Conservation (phyloP, 2,329 filamentous ascomycete genomes). For the Scorias spongiosa region DNA sequence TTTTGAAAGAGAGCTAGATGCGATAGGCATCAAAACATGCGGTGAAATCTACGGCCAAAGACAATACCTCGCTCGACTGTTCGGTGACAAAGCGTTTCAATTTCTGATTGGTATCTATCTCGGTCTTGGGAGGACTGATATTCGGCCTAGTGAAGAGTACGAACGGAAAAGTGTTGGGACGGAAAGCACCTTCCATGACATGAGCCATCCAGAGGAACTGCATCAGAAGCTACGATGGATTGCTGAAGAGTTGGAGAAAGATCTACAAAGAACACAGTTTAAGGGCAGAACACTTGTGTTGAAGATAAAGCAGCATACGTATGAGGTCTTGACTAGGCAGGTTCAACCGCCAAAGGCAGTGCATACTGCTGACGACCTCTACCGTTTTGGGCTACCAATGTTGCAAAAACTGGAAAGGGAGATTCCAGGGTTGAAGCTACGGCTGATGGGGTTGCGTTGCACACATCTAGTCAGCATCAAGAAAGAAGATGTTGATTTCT, state of each 20-base stretch:
- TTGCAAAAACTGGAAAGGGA: constrained; percentile 72
- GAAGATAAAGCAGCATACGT: constrained; percentile 89
- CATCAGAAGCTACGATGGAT: constrained; percentile 64
- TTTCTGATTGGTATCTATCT: constrained; percentile 76
- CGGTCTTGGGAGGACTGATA: constrained; percentile 68
- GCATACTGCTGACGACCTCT: constrained; percentile 63
- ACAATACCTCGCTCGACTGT: constrained; percentile 58
- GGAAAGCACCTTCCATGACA: constrained; percentile 77
- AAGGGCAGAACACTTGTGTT: constrained; percentile 84
- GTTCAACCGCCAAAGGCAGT: constrained; percentile 59
- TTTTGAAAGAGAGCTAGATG: constrained; percentile 76
- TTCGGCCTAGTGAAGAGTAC: constrained; percentile 77
- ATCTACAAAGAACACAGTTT: constrained; percentile 62
- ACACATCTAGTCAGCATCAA: constrained; percentile 79
- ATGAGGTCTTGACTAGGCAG: constrained; percentile 79
- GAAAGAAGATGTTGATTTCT: constrained; percentile 66
- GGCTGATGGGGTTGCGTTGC: constrained; percentile 77
- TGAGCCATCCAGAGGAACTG: constrained; percentile 52
- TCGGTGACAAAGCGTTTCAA: constrained; percentile 79
- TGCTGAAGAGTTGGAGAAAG: constrained; percentile 74
- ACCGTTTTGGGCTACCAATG: constrained; percentile 67
- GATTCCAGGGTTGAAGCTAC: constrained; percentile 59
- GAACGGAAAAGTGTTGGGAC: constrained; percentile 90
- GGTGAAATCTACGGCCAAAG: constrained; percentile 72
- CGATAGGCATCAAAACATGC: constrained; percentile 75